These are phyloP conservation scores for Colletotrichum somersetense DNA, from an alignment of 2,329 filamentous ascomycete species.

Conservation along the genomic window DNA sequence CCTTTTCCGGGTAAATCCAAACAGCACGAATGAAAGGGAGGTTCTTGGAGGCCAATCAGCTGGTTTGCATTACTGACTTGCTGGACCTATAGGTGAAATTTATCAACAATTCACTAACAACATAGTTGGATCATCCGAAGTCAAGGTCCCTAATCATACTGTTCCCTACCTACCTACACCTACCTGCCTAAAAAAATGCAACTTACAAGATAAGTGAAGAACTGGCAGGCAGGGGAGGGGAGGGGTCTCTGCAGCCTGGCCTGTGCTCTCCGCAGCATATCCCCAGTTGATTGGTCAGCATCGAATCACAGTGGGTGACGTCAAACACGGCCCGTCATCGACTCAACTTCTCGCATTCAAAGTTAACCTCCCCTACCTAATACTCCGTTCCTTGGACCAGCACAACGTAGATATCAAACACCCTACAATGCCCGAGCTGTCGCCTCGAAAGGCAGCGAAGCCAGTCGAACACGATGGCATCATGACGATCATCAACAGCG, in stretches of 20 bases:
- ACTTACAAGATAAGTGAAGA: neutral
- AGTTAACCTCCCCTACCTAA: neutral
- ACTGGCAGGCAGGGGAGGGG: neutral
- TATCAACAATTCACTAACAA: too few species aligned
- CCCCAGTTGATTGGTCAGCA: neutral
- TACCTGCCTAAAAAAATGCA: too few species aligned
- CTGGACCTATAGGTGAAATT: too few species aligned
- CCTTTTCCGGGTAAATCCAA: neutral
- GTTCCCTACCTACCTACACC: too few species aligned
- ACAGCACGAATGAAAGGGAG: neutral
- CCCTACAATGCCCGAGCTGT: neutral
- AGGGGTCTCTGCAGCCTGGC: neutral
- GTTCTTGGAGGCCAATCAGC: neutral
- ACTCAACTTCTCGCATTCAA: neutral
- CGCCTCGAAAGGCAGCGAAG: neutral
- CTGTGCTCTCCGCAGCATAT: neutral
- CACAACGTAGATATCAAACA: neutral
- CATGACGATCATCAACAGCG: slow-evolving; percentile 20
- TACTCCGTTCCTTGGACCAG: too few species aligned
- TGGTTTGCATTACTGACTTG: too few species aligned
- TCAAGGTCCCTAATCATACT: too few species aligned
- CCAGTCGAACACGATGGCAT: neutral
- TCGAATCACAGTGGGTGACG: neutral
- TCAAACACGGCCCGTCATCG: neutral
- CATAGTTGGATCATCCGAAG: too few species aligned